Conservation (phyloP, 441 rosid genomes). For the Aleurites moluccanus region DNA sequence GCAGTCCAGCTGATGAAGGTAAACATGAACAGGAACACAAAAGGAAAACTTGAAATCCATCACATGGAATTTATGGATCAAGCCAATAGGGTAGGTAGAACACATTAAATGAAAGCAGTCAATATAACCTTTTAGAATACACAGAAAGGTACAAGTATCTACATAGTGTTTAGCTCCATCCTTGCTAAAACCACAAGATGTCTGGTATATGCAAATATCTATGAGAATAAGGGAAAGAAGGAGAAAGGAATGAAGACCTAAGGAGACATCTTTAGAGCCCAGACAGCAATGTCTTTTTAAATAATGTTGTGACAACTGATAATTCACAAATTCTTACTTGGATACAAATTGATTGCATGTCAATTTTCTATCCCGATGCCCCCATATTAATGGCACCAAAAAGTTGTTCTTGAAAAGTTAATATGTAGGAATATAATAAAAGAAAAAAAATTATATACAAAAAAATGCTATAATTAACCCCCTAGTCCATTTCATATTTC, state of each 20-base stretch:
- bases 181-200: neutral
- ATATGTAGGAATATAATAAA: neutral
- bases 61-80: neutral
- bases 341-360: neutral
- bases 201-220: neutral
- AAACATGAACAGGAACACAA: neutral
- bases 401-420: neutral
- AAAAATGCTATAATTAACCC: neutral
- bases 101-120: conserved; percentile 16
- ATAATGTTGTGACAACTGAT: neutral
- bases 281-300: neutral
- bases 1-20: neutral
- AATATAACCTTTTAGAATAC: neutral
- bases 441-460: too few species aligned
- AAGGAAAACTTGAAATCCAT: neutral
- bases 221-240: neutral
- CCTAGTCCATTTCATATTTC: neutral
- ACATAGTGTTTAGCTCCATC: neutral
- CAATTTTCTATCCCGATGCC: neutral
- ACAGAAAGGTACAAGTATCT: conserved; percentile 6
- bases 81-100: conserved; percentile 4
- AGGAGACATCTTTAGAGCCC: neutral
- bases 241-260: neutral
- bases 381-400: neutral
- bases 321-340: neutral